Base-by-base conservation (phyloP, 371 early-diverging fungal genomes). In the Syncephalis fuscata region DNA sequence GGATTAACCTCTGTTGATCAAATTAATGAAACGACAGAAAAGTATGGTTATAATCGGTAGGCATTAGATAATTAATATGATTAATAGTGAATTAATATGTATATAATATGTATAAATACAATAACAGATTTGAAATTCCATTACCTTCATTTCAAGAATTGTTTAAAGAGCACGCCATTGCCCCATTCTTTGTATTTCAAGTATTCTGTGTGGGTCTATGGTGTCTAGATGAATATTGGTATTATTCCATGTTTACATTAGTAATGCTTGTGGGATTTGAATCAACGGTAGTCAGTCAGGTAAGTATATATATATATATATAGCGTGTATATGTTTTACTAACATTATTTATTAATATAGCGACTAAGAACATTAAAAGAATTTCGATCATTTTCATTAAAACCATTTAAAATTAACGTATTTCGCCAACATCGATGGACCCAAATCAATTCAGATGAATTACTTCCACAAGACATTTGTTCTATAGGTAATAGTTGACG, bases 211-310 rank as follows among this genome's bases (percentile, higher is more conserved):
- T 98, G 23, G 86, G 86, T 4, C 74, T 99, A 44, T 99, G 99
- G 99, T 91, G 92, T 60, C 69, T 99, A 60, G 99, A 99, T 65
- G 98, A 99, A 64, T 97, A 97, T 74, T 94, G 99, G 94, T 98
- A 98, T 69, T 98, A 99, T 66, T 92, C 98, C 22, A 68, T 99
- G 39, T 98, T 99, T 56, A 98, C 99, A 0, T 71, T 99, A 47
- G 62, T 87, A 38, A 98, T 99, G 97, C 68, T 98, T 53, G 76
- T 99, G 47, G 82, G 89, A 7, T 98, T 99, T 63, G 99, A 99
- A 63, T 88, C 92, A 5, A 97, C 97, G 1, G 90, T 99, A 15
- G 99, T 99, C 15, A 91, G 92, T 68, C 99, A 88, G 71, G 79
- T 77, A 61, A 27, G 58, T n/a, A n/a, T n/a, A n/a, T n/a, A n/a